Base-by-base conservation (phyloP, 2,329 filamentous ascomycete species). In the Sordariomycetes sp. region DNA sequence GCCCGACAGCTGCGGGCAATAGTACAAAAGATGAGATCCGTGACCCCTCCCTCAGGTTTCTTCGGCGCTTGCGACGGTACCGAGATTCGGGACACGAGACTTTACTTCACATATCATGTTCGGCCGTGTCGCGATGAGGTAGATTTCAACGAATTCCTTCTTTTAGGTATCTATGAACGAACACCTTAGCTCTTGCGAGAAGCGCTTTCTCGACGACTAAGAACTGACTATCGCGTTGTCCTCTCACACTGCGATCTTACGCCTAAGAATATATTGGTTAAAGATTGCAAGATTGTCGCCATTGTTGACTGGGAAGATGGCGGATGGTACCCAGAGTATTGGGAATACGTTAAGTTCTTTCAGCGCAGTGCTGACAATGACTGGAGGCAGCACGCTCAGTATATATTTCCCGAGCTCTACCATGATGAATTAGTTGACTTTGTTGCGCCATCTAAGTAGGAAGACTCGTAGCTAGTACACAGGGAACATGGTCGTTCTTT, bases 191-290 rank as follows among this genome's bases (percentile, higher is more conserved):
- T 39, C 1, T n/a, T 56, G 4, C 39, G 37, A 2, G 33, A 27
- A 11, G 42, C 51, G 1, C 48, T 55, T 35, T 25, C 42, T 12
- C 29, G 28, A 3, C 45, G 45, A n/a, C 33, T 53, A 12, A 33
- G 38, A 18, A 48, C 44, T 0, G 21, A 46, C 14, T 50, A 59
- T 40, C 43, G 43, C n/a, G 46, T 59, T 21, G 55, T 64, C 2
- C 64, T 75, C 38, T 67, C 67, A 2, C 68, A 75, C 49, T 61
- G 61, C 4, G 70, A 75, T 45, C 51, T 75, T 9, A 54, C 51
- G 8, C 56, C 54, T 4, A 42, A 59, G 4, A 71, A 70, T 35
- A 65, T 71, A 20, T 38, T 70, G 4, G 49, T 58, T 3, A 39
- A 47, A 3, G 58, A 54, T 3, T 58, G 57, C 12, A 46, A 28